These are phyloP conservation scores for Teratosphaeria nubilosa DNA, from an alignment of 2,329 filamentous ascomycete species.

Conservation along the genomic window DNA sequence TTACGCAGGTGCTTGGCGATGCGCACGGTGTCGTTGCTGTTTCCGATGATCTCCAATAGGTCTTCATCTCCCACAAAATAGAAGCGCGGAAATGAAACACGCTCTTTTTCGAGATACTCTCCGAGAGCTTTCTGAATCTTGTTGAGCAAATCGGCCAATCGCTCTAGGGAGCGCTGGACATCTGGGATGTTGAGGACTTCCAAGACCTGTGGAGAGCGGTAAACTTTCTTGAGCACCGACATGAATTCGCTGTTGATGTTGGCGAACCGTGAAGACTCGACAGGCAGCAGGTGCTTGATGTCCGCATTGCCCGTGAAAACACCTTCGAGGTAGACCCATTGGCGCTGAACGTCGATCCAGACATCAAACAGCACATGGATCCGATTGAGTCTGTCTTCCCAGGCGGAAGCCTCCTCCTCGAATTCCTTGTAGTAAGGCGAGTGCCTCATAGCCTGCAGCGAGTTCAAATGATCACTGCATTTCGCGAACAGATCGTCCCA, in stretches of 20 bases:
- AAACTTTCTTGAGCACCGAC: conserved; percentile 98
- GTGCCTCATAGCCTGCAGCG: conserved; percentile 95
- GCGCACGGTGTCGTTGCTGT: conserved; percentile 92
- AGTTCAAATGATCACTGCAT: conserved; percentile 96
- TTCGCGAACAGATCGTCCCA: conserved; percentile 98
- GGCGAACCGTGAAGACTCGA: conserved; percentile 92
- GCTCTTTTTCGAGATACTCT: conserved; percentile 95
- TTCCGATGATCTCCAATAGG: conserved; percentile 96
- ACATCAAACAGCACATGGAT: conserved; percentile 97
- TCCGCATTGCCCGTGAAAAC: conserved; percentile 98
- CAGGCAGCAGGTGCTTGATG: conserved; percentile 94
- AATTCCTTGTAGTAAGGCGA: conserved; percentile 99
- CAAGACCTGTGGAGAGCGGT: conserved; percentile 88
- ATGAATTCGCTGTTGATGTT: conserved; percentile 99
- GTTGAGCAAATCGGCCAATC: conserved; percentile 90
- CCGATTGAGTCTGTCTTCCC: conserved; percentile 96
- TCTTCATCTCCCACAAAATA: conserved; percentile 99
- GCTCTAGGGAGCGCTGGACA: conserved; percentile 89
- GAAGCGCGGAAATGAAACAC: conserved; percentile 94
- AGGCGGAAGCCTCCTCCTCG: conserved; percentile 88
- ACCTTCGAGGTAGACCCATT: conserved; percentile 98
- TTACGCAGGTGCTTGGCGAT: conserved; percentile 99
- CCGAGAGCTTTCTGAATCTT: conserved; percentile 98
- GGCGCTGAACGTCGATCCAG: conserved; percentile 99
- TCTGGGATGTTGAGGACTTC: conserved; percentile 94